Conservation (phyloP, 1,284 basidiomycete genomes). For the Volvariella surrecta region DNA sequence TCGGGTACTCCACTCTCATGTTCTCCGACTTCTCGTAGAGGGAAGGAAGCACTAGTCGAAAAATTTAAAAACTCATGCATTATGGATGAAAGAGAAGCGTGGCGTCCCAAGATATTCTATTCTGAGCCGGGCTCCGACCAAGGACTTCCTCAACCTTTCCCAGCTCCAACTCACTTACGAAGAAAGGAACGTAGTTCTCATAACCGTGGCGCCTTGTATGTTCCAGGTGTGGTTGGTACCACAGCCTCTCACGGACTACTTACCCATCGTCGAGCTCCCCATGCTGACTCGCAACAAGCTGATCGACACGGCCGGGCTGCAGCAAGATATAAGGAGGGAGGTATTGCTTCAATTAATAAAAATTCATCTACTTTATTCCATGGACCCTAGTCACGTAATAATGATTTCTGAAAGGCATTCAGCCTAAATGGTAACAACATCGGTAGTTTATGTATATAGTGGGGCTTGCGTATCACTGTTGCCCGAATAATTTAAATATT, state of each 20-base stretch:
- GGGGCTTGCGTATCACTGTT: too few relatives aligned
- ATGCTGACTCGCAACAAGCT: too few relatives aligned
- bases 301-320: too few relatives aligned
- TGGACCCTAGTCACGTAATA: too few relatives aligned
- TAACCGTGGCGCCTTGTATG: constrained; percentile 64
- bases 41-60: constrained; percentile 79
- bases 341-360: too few relatives aligned
- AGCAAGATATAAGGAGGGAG: too few relatives aligned
- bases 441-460: too few relatives aligned
- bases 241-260: background rate
- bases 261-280: too few relatives aligned
- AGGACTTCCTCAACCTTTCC: constrained; percentile 75
- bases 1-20: constrained; percentile 8
- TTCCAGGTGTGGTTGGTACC: constrained; percentile 27
- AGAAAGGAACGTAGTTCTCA: constrained; percentile 70
- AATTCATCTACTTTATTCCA: too few relatives aligned
- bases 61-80: constrained; percentile 82
- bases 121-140: constrained; percentile 56
- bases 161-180: constrained; percentile 65
- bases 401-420: too few relatives aligned
- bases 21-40: constrained; percentile 39
- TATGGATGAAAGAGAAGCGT: constrained; percentile 75
- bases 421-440: too few relatives aligned
- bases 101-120: constrained; percentile 80
- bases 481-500: too few relatives aligned